Base-by-base conservation (phyloP, 2,329 filamentous ascomycete species). In the Cercospora zeae-maydis region DNA sequence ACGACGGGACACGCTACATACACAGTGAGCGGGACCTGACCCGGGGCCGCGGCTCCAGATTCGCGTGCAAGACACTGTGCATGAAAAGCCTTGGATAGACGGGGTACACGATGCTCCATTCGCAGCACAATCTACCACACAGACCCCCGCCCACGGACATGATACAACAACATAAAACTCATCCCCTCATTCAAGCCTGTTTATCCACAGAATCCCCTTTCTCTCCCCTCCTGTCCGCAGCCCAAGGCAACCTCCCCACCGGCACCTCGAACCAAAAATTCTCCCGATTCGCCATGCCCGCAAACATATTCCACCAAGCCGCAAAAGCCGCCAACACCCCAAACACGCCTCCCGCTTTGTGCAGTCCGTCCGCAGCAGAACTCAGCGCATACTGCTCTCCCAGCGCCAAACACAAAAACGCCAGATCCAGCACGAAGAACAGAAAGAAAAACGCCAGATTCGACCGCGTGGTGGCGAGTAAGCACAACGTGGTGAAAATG, bases 221-320 rank as follows among this genome's bases (percentile, higher is more conserved):
- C 4, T 24, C 34, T 24, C 21, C 10, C 21, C 21, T 1, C 53
- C 5, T 56, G 19, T 8, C 1, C 2, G 3, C 73, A 62, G 72
- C 73, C 75, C 75, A 75, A 24, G 75, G 75, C 64, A 77, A 73
- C 64, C 75, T 74, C 10, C 72, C 57, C 34, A 76, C 74, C 31
- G 68, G 72, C 39, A 67, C 51, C n/a, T 68, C 57, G 34, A 71
- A 71, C 64, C 71, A 72, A 49, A 67, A 70, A 45, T 73, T 74
- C 1, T 63, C 79, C 58, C 73, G 77, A 70, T 95, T 91, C 65
- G 89, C 88, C 62, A 31, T 27, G 9, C 51, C 33, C 58, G 90
- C 90, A 64, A 93, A 82, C 37, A 91, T 91, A 72, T 92, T 92
- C 78, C 93, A 96, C 91, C 91, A 96, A 3, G 91, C 91, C 61